Conservation (phyloP, 2,329 filamentous ascomycete genomes). For the Colletotrichum falcatum region DNA sequence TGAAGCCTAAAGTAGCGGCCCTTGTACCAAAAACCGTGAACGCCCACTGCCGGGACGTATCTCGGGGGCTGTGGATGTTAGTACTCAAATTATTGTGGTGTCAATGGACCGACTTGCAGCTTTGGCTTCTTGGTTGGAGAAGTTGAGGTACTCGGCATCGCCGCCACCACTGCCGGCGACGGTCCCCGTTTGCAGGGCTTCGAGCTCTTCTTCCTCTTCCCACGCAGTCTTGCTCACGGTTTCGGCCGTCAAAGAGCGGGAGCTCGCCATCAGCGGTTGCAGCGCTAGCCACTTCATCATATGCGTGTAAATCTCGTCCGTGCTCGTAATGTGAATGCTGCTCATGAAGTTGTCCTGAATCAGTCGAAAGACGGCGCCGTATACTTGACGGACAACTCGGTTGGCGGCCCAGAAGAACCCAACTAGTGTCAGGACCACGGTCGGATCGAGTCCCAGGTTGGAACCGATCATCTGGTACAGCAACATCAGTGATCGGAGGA, state of each 20-base stretch:
- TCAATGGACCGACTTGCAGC: constrained; percentile 50
- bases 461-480: constrained; percentile 59
- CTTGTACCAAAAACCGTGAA: constrained; percentile 66
- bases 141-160: constrained; percentile 63
- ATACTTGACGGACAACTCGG: constrained; percentile 52
- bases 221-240: constrained; percentile 66
- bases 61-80: constrained; percentile 56
- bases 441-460: constrained; percentile 62
- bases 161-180: constrained; percentile 52
- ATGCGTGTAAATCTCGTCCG: constrained; percentile 69
- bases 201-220: constrained; percentile 64
- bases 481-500: constrained; percentile 45
- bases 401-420: constrained; percentile 62
- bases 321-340: constrained; percentile 64
- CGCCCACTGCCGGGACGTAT: constrained; percentile 66
- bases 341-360: constrained; percentile 62
- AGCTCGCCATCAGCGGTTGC: constrained; percentile 63
- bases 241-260: constrained; percentile 66
- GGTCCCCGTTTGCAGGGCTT: constrained; percentile 52
- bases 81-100: neutral
- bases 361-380: constrained; percentile 50
- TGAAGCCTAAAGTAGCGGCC: constrained; percentile 63
- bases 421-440: constrained; percentile 57
- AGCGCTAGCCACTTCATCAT: constrained; percentile 69
- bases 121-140: constrained; percentile 68